These are phyloP conservation scores for Elaphomyces granulatus DNA, from an alignment of 495 filamentous ascomycete genomes.

Conservation along the genomic window DNA sequence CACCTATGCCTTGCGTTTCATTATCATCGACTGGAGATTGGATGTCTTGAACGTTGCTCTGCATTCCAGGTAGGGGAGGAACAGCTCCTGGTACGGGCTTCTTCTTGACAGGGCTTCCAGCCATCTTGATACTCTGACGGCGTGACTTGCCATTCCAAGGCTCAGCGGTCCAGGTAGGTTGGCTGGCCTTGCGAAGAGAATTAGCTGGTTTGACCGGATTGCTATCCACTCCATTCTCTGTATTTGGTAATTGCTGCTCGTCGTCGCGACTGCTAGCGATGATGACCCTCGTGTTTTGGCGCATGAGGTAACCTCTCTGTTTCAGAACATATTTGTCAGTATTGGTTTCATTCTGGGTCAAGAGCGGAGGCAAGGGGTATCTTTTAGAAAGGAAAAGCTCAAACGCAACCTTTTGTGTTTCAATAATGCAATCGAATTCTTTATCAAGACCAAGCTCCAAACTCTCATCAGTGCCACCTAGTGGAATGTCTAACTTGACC, in stretches of 20 bases:
- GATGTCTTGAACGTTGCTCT: constrained; percentile 54
- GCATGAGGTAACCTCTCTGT: constrained; percentile 98
- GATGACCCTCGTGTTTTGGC: constrained; percentile 94
- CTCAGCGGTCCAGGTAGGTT: constrained; percentile 88
- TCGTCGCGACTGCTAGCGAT: constrained; percentile 62
- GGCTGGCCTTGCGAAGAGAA: constrained; percentile 58
- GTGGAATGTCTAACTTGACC: constrained; percentile 55
- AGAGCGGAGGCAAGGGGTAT: constrained; percentile 7
- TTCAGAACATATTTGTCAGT: constrained; percentile 43
- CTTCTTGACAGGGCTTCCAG: constrained; percentile 47
- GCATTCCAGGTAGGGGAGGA: constrained; percentile 79
- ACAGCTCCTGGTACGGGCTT: constrained; percentile 46
- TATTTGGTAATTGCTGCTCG: constrained; percentile 21
- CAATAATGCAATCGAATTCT: constrained; percentile 91
- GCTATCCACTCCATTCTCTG: constrained; percentile 38
- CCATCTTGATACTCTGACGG: constrained; percentile 48
- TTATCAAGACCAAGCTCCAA: constrained; percentile 74
- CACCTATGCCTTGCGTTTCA: constrained; percentile 34
- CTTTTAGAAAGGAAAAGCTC: constrained; percentile 34
- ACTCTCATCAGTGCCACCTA: constrained; percentile 32
- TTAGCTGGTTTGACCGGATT: constrained; percentile 47
- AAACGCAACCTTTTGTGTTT: constrained; percentile 89
- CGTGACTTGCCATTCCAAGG: constrained; percentile 79
- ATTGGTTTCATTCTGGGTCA: constrained; percentile 5
- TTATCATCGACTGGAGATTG: constrained; percentile 48